These are phyloP conservation scores for Phytophthora tubulina DNA, from an alignment of 352 stramenopile genomes.

Conservation along the genomic window DNA sequence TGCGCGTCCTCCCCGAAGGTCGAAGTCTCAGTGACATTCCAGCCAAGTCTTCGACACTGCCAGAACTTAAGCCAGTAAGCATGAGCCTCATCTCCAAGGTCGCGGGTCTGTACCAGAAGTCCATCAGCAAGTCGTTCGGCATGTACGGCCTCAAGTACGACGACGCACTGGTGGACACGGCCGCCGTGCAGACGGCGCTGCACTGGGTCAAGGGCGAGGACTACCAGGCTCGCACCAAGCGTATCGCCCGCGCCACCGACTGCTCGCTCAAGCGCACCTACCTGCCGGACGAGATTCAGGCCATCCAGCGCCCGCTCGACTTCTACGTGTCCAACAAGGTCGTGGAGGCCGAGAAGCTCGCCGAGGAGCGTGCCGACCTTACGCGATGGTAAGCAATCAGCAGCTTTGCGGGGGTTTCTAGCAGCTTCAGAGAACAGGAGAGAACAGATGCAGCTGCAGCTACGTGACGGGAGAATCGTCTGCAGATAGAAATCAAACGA, in stretches of 20 bases:
- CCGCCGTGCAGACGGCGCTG: constrained; percentile 81
- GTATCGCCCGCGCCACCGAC: constrained; percentile 83
- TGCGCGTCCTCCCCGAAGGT: constrained; percentile 23
- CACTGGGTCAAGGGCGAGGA: constrained; percentile 85
- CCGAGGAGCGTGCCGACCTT: constrained; percentile 77
- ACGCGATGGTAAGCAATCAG: constrained; percentile 78
- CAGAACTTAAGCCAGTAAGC: constrained; percentile 22
- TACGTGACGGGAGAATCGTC: not conserved
- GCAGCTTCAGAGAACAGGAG: constrained; percentile 3
- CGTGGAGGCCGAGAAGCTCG: constrained; percentile 64
- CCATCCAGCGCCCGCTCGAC: constrained; percentile 86
- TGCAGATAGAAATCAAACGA: constrained; percentile 19
- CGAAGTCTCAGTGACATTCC: constrained; percentile 15
- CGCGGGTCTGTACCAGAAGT: constrained; percentile 86
- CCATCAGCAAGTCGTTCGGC: constrained; percentile 77
- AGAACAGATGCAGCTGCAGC: not conserved
- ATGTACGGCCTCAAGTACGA: constrained; percentile 92
- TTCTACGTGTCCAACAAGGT: constrained; percentile 75
- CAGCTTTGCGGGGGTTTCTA: not conserved
- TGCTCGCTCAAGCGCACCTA: constrained; percentile 89
- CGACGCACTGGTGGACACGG: constrained; percentile 85
- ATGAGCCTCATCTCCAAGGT: constrained; percentile 70
- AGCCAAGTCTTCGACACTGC: constrained; percentile 16
- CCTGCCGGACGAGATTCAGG: constrained; percentile 88
- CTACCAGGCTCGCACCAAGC: constrained; percentile 79